phyloP scores from a whole-genome alignment of 495 filamentous ascomycete species.

The Penicillium turbatum region DNA sequence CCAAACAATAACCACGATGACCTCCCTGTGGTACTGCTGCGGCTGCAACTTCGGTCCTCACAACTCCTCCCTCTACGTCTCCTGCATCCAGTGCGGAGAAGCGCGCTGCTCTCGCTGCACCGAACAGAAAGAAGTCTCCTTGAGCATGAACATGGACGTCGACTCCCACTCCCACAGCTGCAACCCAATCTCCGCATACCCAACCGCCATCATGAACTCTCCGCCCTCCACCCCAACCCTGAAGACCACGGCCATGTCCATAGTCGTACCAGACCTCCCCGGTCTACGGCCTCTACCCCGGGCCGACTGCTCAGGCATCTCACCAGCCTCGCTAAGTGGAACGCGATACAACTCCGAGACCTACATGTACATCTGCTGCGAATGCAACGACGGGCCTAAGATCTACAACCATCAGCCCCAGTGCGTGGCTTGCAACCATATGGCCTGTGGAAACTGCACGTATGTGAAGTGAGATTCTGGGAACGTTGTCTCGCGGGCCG shows the following conservation, averaged over 20 bases:
- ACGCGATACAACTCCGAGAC: slow-evolving; percentile 2
- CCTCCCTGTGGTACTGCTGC: slow-evolving; percentile 35
- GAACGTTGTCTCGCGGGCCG: neutral
- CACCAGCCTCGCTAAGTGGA: neutral
- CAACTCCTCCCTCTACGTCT: slow-evolving; percentile 20
- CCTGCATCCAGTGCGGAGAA: slow-evolving; percentile 25
- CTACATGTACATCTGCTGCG: slow-evolving; percentile 40
- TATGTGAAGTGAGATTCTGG: slow-evolving; percentile 27
- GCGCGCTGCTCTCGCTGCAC: slow-evolving; percentile 20
- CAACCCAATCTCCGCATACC: slow-evolving; percentile 19
- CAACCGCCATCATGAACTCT: slow-evolving; percentile 11
- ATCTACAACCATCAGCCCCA: slow-evolving; percentile 30
- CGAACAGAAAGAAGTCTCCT: slow-evolving; percentile 11
- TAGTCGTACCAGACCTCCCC: slow-evolving; percentile 7
- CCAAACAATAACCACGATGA: slow-evolving; percentile 13
- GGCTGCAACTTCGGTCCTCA: slow-evolving; percentile 30
- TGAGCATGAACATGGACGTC: neutral
- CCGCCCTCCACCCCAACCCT: slow-evolving; percentile 2
- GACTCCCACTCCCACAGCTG: slow-evolving; percentile 9
- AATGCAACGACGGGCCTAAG: slow-evolving; percentile 40
- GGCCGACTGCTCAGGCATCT: neutral
- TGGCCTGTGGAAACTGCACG: slow-evolving; percentile 26
- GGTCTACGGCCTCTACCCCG: slow-evolving; percentile 11
- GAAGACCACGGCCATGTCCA: slow-evolving; percentile 6
- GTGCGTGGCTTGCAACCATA: slow-evolving; percentile 35